These are phyloP conservation scores for Eucalyptus tenuipes DNA, from an alignment of 345 rosid genomes.

Conservation along the genomic window DNA sequence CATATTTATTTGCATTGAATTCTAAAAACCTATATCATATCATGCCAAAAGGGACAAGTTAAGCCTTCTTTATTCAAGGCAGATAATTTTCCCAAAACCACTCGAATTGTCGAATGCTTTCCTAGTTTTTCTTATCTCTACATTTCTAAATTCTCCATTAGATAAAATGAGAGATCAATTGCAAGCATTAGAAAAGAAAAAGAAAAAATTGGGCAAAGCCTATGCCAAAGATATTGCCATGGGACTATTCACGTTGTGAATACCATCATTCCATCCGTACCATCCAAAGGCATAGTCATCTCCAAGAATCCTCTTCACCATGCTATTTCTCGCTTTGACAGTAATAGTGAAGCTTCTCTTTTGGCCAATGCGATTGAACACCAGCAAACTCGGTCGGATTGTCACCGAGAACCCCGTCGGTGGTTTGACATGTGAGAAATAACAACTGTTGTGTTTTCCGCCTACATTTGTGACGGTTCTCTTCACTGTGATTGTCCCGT, in stretches of 20 bases:
- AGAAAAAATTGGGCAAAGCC: neutral
- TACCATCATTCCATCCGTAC: conserved; percentile 54
- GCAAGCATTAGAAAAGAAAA: neutral
- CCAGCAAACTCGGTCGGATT: conserved; percentile 35
- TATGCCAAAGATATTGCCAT: conserved; percentile 41
- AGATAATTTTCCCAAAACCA: neutral
- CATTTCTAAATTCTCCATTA: neutral
- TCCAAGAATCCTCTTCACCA: neutral
- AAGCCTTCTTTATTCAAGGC: neutral
- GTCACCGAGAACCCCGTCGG: conserved; percentile 36
- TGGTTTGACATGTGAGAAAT: conserved; percentile 17
- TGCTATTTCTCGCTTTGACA: neutral
- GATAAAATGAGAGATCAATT: neutral
- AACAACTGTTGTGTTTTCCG: conserved; percentile 2
- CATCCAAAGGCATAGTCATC: conserved; percentile 56
- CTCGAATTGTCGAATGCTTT: neutral
- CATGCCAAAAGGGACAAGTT: neutral
- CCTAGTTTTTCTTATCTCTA: neutral
- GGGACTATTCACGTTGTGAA: conserved; percentile 58
- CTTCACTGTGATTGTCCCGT: conserved; percentile 9
- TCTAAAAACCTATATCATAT: neutral
- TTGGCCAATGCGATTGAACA: conserved; percentile 30
- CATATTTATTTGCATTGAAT: neutral
- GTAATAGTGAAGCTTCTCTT: conserved; percentile 41
- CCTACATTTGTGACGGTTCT: conserved; percentile 77